Evolutionary conservation across 2,329 filamentous ascomycete species (phyloP), one percentile per base, ranked within the genome.

Genomic region (Truncatella angustata): DNA sequence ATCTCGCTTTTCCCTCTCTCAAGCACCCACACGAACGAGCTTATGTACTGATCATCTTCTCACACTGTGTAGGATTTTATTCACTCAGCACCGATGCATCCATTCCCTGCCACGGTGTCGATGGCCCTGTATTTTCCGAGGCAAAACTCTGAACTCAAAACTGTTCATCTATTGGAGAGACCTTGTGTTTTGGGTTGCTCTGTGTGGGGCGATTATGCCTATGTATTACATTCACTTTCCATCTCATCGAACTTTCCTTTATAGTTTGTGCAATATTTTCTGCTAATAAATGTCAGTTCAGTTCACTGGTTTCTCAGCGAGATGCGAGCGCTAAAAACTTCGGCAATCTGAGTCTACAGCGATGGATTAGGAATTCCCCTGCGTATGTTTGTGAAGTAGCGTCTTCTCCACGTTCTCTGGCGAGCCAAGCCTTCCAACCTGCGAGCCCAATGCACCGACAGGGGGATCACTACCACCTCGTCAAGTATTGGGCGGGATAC

Each of bases 301-400:
- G n/a, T n/a, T n/a, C 28, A 32, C 36, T 43, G 48, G 11, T 24
- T 44, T 26, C 42, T 24, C 26, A 46, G 20, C 34, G 43, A 28
- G 16, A 35, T 46, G 40, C 16, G 40, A 46, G 43, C 42, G 50
- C 50, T 52, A 52, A 34, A 47, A 34, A 34, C 49, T 52, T 52
- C 50, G 50, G 50, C 50, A 52, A 52, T 52, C 50, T 52, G 48
- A 34, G 28, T 32, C 28, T 32, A 32, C 28, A 32, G 28, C 28
- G 28, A 46, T 51, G 40, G 40, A 48, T 50, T 20, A 42, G 39
- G 28, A 21, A 36, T 43, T 47, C 48, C 43, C 49, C 40, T 50
- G 52, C 42, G 47, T 21, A 18, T 42, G 35, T 36, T 47, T 28
- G 47, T 50, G 47, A 45, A 46, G 26, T 46, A 46, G 43, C 43